Percentiles rank a stretch among this genome's conserved stretches.
Evolutionary conservation across 1,139 yeast genomes (phyloP).

Genomic region (Magnusiomyces magnusii): DNA sequence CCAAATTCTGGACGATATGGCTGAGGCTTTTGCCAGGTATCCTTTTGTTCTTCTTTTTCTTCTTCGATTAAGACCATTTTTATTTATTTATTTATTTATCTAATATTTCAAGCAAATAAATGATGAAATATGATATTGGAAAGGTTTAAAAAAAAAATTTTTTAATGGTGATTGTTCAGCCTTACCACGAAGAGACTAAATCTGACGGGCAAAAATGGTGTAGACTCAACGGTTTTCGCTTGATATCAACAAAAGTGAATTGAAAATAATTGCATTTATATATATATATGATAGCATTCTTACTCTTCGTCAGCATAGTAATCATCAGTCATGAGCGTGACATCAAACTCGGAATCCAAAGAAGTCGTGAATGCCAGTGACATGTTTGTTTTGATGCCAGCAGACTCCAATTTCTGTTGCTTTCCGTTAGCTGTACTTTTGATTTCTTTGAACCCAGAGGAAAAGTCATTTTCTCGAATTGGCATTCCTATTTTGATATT

Average conservation of each 20-base stretch:
- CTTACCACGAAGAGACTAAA: too few species aligned
- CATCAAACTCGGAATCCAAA: not conserved
- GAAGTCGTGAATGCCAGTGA: slow-evolving; percentile 1
- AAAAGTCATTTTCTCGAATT: slow-evolving; percentile 1
- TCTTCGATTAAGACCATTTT: not conserved
- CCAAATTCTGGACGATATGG: slow-evolving; percentile 51
- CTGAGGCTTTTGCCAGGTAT: not conserved
- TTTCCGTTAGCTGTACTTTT: slow-evolving; percentile 3
- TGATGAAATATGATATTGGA: too few species aligned
- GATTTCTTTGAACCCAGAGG: slow-evolving; percentile 5
- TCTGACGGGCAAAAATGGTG: too few species aligned
- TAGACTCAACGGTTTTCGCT: too few species aligned
- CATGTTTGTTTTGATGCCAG: slow-evolving; percentile 1
- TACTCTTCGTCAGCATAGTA: slow-evolving; percentile 7
- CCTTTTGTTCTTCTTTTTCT: not conserved
- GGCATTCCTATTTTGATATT: slow-evolving; percentile 4
- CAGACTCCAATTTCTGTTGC: slow-evolving; percentile 3
- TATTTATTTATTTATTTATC: too few species aligned
- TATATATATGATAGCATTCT: not conserved
- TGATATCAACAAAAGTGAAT: too few species aligned
- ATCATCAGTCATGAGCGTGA: slow-evolving; percentile 1
- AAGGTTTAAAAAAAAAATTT: too few species aligned
- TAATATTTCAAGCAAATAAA: too few species aligned
- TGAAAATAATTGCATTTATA: not conserved
- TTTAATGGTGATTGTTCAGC: too few species aligned